Conservation (phyloP, 2,329 filamentous ascomycete genomes). For the Elsinoe perseae region DNA sequence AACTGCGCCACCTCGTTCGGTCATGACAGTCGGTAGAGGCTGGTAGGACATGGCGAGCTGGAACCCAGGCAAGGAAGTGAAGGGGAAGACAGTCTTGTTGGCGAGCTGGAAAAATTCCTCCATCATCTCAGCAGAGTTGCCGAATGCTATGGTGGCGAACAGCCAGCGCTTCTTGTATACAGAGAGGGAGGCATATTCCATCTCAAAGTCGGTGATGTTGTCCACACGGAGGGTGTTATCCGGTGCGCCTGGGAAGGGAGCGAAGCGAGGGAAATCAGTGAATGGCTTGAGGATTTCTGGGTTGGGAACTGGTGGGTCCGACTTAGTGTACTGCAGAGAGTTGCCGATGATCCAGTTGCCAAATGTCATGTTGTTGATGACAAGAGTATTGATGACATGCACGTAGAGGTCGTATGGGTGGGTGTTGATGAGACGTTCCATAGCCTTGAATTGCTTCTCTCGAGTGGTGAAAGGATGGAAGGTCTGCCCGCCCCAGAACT, state of each 20-base stretch:
- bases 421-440: constrained; percentile 17
- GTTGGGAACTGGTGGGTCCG: constrained; percentile 19
- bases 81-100: constrained; percentile 18
- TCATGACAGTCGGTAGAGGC: constrained; percentile 20
- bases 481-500: constrained; percentile 23
- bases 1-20: constrained; percentile 16
- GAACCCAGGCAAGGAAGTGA: constrained; percentile 19
- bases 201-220: constrained; percentile 21
- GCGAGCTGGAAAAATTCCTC: constrained; percentile 20
- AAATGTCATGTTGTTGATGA: constrained; percentile 17
- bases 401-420: constrained; percentile 22
- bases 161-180: constrained; percentile 19
- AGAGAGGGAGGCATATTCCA: constrained; percentile 17
- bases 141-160: constrained; percentile 21
- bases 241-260: constrained; percentile 20
- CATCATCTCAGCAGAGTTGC: constrained; percentile 20
- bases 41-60: constrained; percentile 21
- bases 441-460: constrained; percentile 18
- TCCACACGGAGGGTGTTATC: constrained; percentile 21
- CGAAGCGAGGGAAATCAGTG: constrained; percentile 20
- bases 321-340: constrained; percentile 30
- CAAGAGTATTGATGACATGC: constrained; percentile 20
- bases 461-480: constrained; percentile 20
- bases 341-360: constrained; percentile 25
- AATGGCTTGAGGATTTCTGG: constrained; percentile 21